phyloP scores from a whole-genome alignment of 805 yeast species.

The Isabelozyma heimii region DNA sequence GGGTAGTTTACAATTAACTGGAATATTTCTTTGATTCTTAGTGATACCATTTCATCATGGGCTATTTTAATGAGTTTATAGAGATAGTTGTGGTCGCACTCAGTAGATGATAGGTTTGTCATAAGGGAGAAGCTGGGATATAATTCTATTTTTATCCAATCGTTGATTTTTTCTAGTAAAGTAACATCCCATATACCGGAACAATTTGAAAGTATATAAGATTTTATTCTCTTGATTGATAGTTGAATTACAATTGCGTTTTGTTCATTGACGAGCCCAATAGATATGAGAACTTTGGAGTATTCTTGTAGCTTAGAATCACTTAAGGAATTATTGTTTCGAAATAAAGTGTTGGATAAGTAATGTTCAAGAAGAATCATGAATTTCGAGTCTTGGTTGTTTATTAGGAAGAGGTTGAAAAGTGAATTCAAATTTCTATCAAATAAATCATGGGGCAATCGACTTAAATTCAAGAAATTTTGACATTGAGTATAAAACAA shows the following conservation, averaged over 20 bases:
- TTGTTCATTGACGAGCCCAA: constrained; percentile 19
- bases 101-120: constrained; percentile 11
- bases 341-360: constrained; percentile 4
- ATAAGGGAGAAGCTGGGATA: constrained; percentile 32
- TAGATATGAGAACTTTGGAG: constrained; percentile 12
- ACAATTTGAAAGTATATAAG: constrained; percentile 26
- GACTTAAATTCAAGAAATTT: constrained; percentile 19
- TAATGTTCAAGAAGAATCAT: constrained; percentile 2
- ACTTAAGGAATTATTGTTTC: constrained; percentile 5
- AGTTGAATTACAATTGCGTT: constrained; percentile 32
- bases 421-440: constrained; percentile 27
- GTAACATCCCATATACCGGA: constrained; percentile 38
- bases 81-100: constrained; percentile 10
- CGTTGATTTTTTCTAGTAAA: constrained; percentile 25
- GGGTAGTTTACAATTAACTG: constrained; percentile 58
- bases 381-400: constrained; percentile 2
- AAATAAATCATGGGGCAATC: constrained; percentile 18
- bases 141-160: constrained; percentile 37
- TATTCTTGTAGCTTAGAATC: constrained; percentile 13
- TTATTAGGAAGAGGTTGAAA: constrained; percentile 16
- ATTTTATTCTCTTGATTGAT: constrained; percentile 33
- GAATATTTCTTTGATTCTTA: constrained; percentile 58
- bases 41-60: constrained; percentile 36
- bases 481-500: constrained; percentile 21
- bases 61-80: constrained; percentile 33